A percentile compares a stretch with the other conserved stretches of the same genome.
Conservation (phyloP, 2,329 filamentous ascomycete genomes). For the Talaromyces sp. region DNA sequence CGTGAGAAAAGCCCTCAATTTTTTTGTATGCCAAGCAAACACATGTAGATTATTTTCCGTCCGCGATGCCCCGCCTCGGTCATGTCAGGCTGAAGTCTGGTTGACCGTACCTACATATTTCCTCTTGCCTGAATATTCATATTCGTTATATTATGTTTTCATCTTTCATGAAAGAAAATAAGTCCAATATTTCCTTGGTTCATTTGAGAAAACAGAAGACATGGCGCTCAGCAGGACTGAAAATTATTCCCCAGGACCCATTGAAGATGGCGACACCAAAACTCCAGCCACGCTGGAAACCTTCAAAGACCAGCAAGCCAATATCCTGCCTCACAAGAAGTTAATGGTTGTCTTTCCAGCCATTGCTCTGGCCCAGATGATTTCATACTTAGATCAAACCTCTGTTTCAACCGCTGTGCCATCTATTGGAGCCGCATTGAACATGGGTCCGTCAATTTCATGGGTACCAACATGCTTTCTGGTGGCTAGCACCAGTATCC, state of each 20-base stretch:
- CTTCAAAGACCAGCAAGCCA: slow-evolving; percentile 6
- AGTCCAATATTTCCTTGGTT: neutral
- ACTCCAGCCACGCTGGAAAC: slow-evolving; percentile 2
- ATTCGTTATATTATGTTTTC: too few species aligned
- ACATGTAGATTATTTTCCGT: neutral
- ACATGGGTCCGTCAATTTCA: slow-evolving; percentile 9
- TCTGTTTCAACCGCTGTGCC: slow-evolving; percentile 6
- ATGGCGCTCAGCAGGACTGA: neutral
- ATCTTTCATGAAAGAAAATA: neutral
- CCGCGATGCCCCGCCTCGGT: neutral
- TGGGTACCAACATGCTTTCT: slow-evolving; percentile 15
- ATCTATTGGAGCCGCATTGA: neutral
- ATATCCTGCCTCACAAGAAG: slow-evolving; percentile 6
- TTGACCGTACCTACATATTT: neutral
- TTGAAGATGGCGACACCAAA: neutral
- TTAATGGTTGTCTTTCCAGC: slow-evolving; percentile 6
- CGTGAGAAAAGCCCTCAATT: neutral
- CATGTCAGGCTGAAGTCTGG: neutral
- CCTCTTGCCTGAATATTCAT: neutral
- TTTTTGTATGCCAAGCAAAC: neutral
- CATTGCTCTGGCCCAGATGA: slow-evolving; percentile 7
- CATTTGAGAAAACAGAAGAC: neutral
- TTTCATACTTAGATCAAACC: slow-evolving; percentile 7
- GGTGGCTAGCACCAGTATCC: slow-evolving; percentile 41
- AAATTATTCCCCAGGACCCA: neutral